phyloP scores from a whole-genome alignment of 192 early-diverging fungal species.

The Podila epigama region DNA sequence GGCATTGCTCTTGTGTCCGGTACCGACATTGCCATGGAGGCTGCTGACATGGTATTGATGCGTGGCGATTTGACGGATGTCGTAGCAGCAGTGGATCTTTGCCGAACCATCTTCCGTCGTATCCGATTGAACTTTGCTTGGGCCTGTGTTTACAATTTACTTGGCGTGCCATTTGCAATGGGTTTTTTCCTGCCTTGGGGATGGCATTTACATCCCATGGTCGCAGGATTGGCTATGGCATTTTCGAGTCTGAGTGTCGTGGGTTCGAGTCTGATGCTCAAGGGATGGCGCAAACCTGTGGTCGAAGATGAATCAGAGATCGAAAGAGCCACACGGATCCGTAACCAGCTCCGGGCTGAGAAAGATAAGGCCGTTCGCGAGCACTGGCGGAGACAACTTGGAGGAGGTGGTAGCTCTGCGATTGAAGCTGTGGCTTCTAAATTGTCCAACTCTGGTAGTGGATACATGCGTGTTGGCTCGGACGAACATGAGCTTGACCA shows the following conservation, averaged over 20 bases:
- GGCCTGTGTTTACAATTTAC: slow-evolving; percentile 89
- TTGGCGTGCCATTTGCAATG: slow-evolving; percentile 95
- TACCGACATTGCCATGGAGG: slow-evolving; percentile 95
- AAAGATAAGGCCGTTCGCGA: background rate
- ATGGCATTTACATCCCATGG: slow-evolving; percentile 85
- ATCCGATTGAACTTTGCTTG: slow-evolving; percentile 90
- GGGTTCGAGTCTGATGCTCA: slow-evolving; percentile 84
- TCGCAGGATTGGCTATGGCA: slow-evolving; percentile 95
- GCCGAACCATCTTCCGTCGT: slow-evolving; percentile 81
- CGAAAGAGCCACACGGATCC: background rate
- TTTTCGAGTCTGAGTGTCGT: slow-evolving; percentile 93
- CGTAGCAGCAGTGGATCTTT: slow-evolving; percentile 85
- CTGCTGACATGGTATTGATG: slow-evolving; percentile 92
- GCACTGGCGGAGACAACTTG: slow-evolving; percentile 8
- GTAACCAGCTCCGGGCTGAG: background rate
- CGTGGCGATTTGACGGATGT: slow-evolving; percentile 86
- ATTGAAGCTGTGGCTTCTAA: background rate
- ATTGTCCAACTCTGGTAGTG: background rate
- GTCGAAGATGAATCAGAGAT: background rate
- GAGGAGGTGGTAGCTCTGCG: background rate
- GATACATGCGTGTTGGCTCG: slow-evolving; percentile 1
- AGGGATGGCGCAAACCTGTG: slow-evolving; percentile 62
- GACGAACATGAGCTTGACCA: slow-evolving; percentile 7
- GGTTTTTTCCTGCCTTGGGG: slow-evolving; percentile 89
- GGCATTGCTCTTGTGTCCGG: slow-evolving; percentile 89